Conservation (phyloP, 805 yeast species). For the Sungouiozyma ichnusensis region DNA sequence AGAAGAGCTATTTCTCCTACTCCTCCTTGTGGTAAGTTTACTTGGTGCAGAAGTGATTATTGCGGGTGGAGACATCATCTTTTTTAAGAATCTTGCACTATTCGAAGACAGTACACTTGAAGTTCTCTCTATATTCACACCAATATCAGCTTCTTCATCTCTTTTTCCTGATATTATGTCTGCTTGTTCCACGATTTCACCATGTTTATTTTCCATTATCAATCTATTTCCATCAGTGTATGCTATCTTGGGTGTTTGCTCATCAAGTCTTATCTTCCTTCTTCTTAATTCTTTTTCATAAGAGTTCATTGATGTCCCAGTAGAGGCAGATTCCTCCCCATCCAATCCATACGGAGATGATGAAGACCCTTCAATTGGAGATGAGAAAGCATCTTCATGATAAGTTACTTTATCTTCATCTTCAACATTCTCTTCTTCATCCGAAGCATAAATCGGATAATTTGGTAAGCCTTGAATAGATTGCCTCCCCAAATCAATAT, state of each 20-base stretch:
- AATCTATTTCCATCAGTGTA: slow-evolving; percentile 62
- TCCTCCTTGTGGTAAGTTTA: slow-evolving; percentile 11
- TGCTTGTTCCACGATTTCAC: slow-evolving; percentile 63
- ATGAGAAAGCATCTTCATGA: not conserved
- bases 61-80: slow-evolving; percentile 12
- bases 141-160: slow-evolving; percentile 17
- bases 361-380: not conserved
- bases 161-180: slow-evolving; percentile 22
- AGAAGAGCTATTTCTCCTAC: slow-evolving; percentile 1
- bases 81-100: slow-evolving; percentile 26
- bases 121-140: slow-evolving; percentile 6
- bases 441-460: slow-evolving; percentile 3
- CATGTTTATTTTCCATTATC: slow-evolving; percentile 72
- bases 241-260: slow-evolving; percentile 30
- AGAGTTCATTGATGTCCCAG: slow-evolving; percentile 5
- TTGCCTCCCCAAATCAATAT: slow-evolving; percentile 1
- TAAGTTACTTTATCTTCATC: not conserved
- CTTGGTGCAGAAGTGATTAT: slow-evolving; percentile 1
- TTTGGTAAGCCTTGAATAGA: slow-evolving; percentile 2
- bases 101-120: slow-evolving; percentile 17
- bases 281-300: slow-evolving; percentile 9
- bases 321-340: not conserved
- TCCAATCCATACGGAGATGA: not conserved
- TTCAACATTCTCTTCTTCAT: slow-evolving; percentile 3
- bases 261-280: slow-evolving; percentile 20